Evolutionary conservation across 2,329 filamentous ascomycete species (phyloP).

Genomic region (Coniella vitis): DNA sequence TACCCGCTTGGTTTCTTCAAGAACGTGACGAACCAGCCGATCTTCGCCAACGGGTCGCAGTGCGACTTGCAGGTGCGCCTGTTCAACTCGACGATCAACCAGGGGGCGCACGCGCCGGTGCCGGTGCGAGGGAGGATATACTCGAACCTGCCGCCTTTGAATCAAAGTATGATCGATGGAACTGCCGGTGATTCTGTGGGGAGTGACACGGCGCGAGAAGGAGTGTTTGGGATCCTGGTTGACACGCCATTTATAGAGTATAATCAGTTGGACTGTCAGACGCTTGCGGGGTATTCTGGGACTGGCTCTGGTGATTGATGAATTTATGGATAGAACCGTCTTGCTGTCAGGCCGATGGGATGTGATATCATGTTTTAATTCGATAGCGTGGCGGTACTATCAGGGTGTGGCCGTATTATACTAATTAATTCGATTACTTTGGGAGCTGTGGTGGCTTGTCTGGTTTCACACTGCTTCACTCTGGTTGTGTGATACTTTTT

Average conservation of each 20-base stretch:
- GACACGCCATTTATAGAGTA: constrained; percentile 29
- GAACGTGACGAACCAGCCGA: constrained; percentile 52
- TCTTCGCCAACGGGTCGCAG: constrained; percentile 40
- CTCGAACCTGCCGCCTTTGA: constrained; percentile 22
- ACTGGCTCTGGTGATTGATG: constrained; percentile 12
- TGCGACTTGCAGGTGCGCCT: constrained; percentile 31
- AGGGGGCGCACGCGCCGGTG: constrained; percentile 20
- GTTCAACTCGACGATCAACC: constrained; percentile 25
- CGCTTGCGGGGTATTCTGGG: constrained; percentile 23
- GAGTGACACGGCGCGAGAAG: background rate
- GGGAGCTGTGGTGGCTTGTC: background rate
- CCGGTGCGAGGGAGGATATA: constrained; percentile 21
- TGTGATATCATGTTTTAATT: too few relatives aligned
- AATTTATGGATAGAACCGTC: background rate
- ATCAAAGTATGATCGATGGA: background rate
- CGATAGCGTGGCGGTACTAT: too few relatives aligned
- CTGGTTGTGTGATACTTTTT: too few relatives aligned
- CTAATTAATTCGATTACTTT: too few relatives aligned
- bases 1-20: constrained; percentile 37
- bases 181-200: constrained; percentile 14
- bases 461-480: too few relatives aligned
- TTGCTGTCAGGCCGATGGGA: too few relatives aligned
- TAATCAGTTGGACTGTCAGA: constrained; percentile 24
- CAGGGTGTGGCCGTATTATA: too few relatives aligned
- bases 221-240: constrained; percentile 25